A percentile compares a stretch with the other conserved stretches of the same genome.
These are phyloP conservation scores for Leccinum longicurvipes DNA, from an alignment of 768 basidiomycete species.

Conservation along the genomic window DNA sequence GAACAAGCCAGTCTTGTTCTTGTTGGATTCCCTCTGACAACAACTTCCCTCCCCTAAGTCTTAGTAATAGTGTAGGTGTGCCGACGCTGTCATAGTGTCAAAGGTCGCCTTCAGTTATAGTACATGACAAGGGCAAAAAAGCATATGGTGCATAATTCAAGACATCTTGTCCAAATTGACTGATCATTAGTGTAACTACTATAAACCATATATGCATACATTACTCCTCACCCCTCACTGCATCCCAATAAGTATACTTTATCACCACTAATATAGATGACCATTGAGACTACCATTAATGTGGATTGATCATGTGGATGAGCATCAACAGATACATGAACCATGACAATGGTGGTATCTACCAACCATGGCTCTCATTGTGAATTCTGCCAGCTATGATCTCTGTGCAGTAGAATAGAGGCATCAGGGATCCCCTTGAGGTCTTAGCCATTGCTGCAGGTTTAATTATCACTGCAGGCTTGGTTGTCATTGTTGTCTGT, in stretches of 20 bases:
- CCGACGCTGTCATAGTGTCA: no score
- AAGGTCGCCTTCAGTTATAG: no score
- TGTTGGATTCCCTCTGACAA: no score
- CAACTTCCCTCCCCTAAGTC: no score
- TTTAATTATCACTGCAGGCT: neutral
- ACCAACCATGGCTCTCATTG: neutral
- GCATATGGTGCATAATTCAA: no score
- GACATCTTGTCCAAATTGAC: no score
- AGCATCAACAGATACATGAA: neutral
- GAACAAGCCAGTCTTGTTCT: no score
- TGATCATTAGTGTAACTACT: no score
- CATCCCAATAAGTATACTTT: conserved; percentile 5
- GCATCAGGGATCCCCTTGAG: neutral
- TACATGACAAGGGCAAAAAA: no score
- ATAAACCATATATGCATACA: no score
- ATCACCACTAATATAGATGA: neutral
- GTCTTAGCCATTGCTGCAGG: conserved; percentile 2
- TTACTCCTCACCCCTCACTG: neutral
- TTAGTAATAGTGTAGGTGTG: no score
- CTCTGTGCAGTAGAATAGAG: neutral
- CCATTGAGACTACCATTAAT: neutral
- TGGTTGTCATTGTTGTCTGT: neutral
- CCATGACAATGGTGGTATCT: neutral
- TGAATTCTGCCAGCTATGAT: neutral
- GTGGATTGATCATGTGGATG: neutral